Conservation (phyloP, 2,329 filamentous ascomycete species). For the Boeremia exigua region DNA sequence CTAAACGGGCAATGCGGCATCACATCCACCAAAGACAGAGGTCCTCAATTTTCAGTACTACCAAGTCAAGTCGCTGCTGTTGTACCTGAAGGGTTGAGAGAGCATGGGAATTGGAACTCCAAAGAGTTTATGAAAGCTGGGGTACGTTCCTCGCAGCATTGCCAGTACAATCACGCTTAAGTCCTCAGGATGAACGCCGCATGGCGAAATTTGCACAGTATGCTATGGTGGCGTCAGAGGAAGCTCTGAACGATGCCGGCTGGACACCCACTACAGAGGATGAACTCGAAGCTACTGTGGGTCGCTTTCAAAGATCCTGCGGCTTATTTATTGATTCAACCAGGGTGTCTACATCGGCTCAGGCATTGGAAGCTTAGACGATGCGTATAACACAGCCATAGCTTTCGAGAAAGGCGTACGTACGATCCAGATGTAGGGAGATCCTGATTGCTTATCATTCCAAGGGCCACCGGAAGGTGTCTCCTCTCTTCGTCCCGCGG, state of each 20-base stretch:
- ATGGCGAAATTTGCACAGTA: conserved; percentile 95
- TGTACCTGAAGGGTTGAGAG: conserved; percentile 66
- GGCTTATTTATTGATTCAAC: conserved; percentile 9
- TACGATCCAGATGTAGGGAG: conserved; percentile 1
- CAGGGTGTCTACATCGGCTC: conserved; percentile 91
- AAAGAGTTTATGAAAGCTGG: conserved; percentile 52
- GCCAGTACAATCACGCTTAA: not conserved
- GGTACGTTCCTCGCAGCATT: not conserved
- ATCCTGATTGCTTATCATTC: not conserved
- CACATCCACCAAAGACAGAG: conserved; percentile 70
- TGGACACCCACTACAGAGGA: conserved; percentile 70
- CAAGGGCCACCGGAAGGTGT: conserved; percentile 90
- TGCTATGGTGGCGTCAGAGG: conserved; percentile 82
- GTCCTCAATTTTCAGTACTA: conserved; percentile 70
- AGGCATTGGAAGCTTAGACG: conserved; percentile 92
- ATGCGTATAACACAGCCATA: conserved; percentile 83
- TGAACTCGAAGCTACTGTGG: conserved; percentile 73
- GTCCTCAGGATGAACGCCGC: conserved; percentile 67
- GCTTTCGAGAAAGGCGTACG: conserved; percentile 75
- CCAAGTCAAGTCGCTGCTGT: conserved; percentile 86
- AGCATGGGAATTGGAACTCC: conserved; percentile 54
- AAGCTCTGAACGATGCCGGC: conserved; percentile 82
- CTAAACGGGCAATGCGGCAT: conserved; percentile 82
- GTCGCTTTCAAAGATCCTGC: conserved; percentile 7
- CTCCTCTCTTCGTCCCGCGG: conserved; percentile 89